phyloP scores from a whole-genome alignment of 192 early-diverging fungal genomes.

The Coemansia sp. region DNA sequence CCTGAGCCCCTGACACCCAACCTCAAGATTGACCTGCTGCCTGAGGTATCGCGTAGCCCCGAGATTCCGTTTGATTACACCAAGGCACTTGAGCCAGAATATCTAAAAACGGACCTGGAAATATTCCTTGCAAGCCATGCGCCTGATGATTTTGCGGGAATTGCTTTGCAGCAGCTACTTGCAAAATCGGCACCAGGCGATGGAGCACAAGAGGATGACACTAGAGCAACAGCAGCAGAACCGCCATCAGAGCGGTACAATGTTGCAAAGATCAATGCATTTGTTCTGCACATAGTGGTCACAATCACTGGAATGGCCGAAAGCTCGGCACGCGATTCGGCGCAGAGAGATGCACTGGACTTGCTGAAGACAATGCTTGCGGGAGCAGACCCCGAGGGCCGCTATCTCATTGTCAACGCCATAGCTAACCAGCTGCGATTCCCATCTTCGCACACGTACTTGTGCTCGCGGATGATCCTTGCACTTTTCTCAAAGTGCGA shows the following conservation, averaged over 20 bases:
- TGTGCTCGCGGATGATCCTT: slow-evolving; percentile 86
- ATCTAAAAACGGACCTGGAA: slow-evolving; percentile 76
- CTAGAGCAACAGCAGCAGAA: neutral
- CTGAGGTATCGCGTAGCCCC: slow-evolving; percentile 86
- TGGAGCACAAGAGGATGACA: neutral
- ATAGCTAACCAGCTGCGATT: slow-evolving; percentile 96
- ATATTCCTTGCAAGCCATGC: slow-evolving; percentile 62
- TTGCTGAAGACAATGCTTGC: slow-evolving; percentile 78
- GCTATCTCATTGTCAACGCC: slow-evolving; percentile 86
- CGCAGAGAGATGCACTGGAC: slow-evolving; percentile 68
- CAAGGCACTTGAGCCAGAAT: slow-evolving; percentile 57
- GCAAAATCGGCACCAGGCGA: neutral
- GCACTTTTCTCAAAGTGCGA: slow-evolving; percentile 71
- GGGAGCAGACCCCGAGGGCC: slow-evolving; percentile 63
- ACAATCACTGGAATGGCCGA: slow-evolving; percentile 63
- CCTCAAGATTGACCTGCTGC: slow-evolving; percentile 86
- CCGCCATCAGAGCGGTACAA: slow-evolving; percentile 61
- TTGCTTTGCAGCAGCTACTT: slow-evolving; percentile 2
- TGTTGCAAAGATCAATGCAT: slow-evolving; percentile 76
- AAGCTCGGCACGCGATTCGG: slow-evolving; percentile 26
- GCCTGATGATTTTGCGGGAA: slow-evolving; percentile 36
- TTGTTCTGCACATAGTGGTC: slow-evolving; percentile 87
- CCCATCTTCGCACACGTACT: slow-evolving; percentile 96
- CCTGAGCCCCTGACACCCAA: slow-evolving; percentile 97
- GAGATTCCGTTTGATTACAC: slow-evolving; percentile 86